Base-by-base conservation (phyloP, 83 land plant species). In the Thuja plicata region DNA sequence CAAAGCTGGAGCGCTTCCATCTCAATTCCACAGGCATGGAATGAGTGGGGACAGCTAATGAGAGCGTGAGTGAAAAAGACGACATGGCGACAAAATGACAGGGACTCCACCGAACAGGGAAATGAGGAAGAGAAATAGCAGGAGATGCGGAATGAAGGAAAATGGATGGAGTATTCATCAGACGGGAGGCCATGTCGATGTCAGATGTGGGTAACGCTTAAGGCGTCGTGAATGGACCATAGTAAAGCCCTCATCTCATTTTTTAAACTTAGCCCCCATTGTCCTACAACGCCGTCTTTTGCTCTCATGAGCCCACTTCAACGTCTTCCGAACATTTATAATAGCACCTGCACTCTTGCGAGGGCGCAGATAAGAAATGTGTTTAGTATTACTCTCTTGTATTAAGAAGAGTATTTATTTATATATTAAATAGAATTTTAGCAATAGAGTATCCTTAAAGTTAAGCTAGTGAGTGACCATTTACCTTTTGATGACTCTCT, bases 171-270 rank as follows among this genome's bases (percentile, higher is more conserved):
- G 86, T 35, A 86, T 90, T 93, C 37, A 88, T 86, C 32, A 88
- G 90, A 24, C 92, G 91, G 74, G 91, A 90, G 81, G 94, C 92
- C 94, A 91, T 93, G 84, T 34, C 17, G 92, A 91, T 93, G 52
- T 34, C 17, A 12, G 15, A 35, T 32, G 34, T 35, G n/a, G 4
- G 1, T 24, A 7, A 24, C 8, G 5, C 1, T 6, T 62, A 21
- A 21, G n/a, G 8, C 8, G 78, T 32, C 30, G 11, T 80, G 24
- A 43, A 41, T 41, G 48, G n/a, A 35, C 48, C 10, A 41, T 7
- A 81, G 50, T 13, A 81, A 81, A 43, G 8, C 84, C 48, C 84
- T 81, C 84, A 41, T 27, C 84, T 81, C 40, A 45, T 81, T 54
- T 78, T 12, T 41, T 17, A 79, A 37, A 27, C 83, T 16, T 79